Conservation (phyloP, 139 green algal genomes). For the Deuterostichococcus epilithicus region DNA sequence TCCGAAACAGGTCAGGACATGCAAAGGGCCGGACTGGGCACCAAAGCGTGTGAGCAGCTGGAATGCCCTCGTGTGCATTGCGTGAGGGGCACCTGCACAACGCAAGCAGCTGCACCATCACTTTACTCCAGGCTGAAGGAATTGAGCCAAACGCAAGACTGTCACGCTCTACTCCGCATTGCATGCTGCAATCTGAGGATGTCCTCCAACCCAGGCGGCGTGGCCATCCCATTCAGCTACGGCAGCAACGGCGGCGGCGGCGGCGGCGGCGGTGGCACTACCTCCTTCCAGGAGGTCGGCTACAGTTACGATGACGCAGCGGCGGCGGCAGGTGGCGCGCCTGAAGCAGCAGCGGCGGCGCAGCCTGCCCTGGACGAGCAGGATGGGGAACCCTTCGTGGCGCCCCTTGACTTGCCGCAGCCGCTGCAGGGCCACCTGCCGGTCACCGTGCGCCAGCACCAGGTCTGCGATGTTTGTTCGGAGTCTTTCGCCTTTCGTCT, state of each 20-base stretch:
- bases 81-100: background rate
- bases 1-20: background rate
- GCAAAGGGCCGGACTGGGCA: background rate
- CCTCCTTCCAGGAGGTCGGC: background rate
- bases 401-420: slow-evolving; percentile 2
- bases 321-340: background rate
- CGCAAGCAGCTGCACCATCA: background rate
- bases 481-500: no score
- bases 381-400: background rate
- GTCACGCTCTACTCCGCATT: no score
- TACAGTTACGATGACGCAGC: background rate
- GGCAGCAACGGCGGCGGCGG: background rate
- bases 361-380: background rate
- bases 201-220: background rate
- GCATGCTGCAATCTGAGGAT: background rate
- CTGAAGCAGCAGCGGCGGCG: background rate
- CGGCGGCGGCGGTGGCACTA: no score
- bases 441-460: slow-evolving; percentile 10
- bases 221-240: background rate
- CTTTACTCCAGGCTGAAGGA: background rate
- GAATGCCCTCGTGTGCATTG: background rate
- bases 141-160: no score
- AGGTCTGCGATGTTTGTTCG: background rate
- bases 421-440: slow-evolving; percentile 6
- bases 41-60: background rate